Conservation (phyloP, 805 yeast genomes). For the Nakazawaea ambrosiae region DNA sequence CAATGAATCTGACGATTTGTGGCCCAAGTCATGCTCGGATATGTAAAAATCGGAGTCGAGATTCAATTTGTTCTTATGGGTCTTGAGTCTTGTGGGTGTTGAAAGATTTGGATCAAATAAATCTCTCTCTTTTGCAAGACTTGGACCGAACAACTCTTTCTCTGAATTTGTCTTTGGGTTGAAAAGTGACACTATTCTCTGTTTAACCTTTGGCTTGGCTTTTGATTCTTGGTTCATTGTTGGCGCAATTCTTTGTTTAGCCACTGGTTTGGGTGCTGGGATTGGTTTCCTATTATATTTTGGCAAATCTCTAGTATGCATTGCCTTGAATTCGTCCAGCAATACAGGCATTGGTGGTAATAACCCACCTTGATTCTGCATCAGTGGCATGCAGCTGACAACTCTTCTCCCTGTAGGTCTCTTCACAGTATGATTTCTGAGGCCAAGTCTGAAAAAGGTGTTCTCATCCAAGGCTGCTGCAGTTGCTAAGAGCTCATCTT, state of each 20-base stretch:
- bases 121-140: not conserved
- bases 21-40: not conserved
- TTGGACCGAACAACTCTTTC: not conserved
- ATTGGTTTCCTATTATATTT: not conserved
- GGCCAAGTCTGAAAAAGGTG: slow-evolving; percentile 6
- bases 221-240: too few species aligned
- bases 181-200: slow-evolving; percentile 2
- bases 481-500: slow-evolving; percentile 9
- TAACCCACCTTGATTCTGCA: not conserved
- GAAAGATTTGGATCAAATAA: not conserved
- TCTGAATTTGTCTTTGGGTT: not conserved
- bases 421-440: slow-evolving; percentile 8
- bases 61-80: slow-evolving; percentile 1
- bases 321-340: not conserved
- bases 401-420: slow-evolving; percentile 1
- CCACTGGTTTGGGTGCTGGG: not conserved
- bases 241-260: not conserved
- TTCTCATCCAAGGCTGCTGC: slow-evolving; percentile 7
- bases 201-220: not conserved
- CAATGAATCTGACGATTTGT: slow-evolving; percentile 5
- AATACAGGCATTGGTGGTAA: not conserved
- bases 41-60: slow-evolving; percentile 1
- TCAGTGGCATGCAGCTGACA: slow-evolving; percentile 3
- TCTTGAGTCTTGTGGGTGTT: slow-evolving; percentile 1
- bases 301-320: not conserved